A percentile compares a stretch with the other conserved stretches of the same genome.
These are phyloP conservation scores for Lachnellula hyalina DNA, from an alignment of 2,329 filamentous ascomycete species.

Conservation along the genomic window DNA sequence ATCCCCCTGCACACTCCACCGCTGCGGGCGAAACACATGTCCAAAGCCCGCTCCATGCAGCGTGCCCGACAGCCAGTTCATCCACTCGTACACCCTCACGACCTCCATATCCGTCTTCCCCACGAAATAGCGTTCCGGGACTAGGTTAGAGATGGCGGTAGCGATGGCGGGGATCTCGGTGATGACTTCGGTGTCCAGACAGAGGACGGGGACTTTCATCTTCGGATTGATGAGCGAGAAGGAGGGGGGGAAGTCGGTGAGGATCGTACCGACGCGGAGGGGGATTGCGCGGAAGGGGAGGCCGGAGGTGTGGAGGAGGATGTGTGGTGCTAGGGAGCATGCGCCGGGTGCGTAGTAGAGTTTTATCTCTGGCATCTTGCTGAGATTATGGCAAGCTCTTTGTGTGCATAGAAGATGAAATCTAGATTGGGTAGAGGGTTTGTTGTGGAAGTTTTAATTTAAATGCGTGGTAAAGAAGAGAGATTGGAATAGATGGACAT, in stretches of 20 bases:
- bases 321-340: constrained; percentile 31
- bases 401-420: too few relatives aligned
- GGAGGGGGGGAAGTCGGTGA: constrained; percentile 11
- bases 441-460: too few relatives aligned
- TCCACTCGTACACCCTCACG: constrained; percentile 33
- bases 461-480: too few relatives aligned
- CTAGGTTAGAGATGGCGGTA: constrained; percentile 30
- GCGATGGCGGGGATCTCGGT: constrained; percentile 33
- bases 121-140: constrained; percentile 26
- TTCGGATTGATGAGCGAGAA: constrained; percentile 32
- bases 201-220: constrained; percentile 30
- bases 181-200: constrained; percentile 27
- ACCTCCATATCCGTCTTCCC: constrained; percentile 29
- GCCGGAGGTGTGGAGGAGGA: constrained; percentile 28
- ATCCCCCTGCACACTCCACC: constrained; percentile 24
- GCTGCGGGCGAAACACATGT: constrained; percentile 22
- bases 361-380: constrained; percentile 3
- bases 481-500: too few relatives aligned
- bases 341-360: constrained; percentile 28
- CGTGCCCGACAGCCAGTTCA: constrained; percentile 32
- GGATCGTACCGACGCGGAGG: neutral
- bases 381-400: too few relatives aligned
- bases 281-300: constrained; percentile 20
- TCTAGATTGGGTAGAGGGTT: too few relatives aligned
- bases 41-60: constrained; percentile 30